phyloP scores from a whole-genome alignment of 495 filamentous ascomycete genomes.

The Platismatia glauca region DNA sequence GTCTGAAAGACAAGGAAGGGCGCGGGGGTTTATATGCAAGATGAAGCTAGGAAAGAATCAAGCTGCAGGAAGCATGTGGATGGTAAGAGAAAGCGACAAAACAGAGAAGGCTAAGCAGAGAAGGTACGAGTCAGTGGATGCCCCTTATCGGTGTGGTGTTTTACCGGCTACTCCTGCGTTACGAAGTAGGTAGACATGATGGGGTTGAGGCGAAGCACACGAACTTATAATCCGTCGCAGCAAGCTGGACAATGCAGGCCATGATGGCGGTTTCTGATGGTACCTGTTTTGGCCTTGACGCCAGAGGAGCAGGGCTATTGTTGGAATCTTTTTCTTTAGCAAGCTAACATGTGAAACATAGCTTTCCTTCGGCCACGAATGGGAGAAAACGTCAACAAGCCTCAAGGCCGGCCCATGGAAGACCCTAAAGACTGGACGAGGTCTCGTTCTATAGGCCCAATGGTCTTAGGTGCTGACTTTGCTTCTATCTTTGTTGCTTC shows the following conservation, averaged over 20 bases:
- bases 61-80: constrained; percentile 11
- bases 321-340: constrained; percentile 2
- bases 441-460: constrained; percentile 13
- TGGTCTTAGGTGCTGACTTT: constrained; percentile 9
- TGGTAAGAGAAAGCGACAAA: constrained; percentile 13
- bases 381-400: constrained; percentile 7
- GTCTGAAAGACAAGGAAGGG: constrained; percentile 8
- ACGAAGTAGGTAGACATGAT: constrained; percentile 14
- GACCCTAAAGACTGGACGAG: background rate
- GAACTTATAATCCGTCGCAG: constrained; percentile 17
- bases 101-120: constrained; percentile 17
- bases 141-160: background rate
- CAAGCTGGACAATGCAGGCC: constrained; percentile 5
- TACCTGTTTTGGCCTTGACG: constrained; percentile 16
- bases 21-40: constrained; percentile 17
- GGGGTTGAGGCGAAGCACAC: constrained; percentile 19
- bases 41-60: constrained; percentile 7
- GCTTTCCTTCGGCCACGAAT: background rate
- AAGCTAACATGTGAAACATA: constrained; percentile 15
- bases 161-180: constrained; percentile 19
- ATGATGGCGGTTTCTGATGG: constrained; percentile 7
- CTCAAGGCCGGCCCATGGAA: constrained; percentile 3
- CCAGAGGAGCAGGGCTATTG: constrained; percentile 6
- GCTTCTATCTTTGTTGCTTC: constrained; percentile 10
- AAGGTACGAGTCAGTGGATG: constrained; percentile 3